Evolutionary conservation across 805 yeast species (phyloP).

Genomic region (Candida pini): DNA sequence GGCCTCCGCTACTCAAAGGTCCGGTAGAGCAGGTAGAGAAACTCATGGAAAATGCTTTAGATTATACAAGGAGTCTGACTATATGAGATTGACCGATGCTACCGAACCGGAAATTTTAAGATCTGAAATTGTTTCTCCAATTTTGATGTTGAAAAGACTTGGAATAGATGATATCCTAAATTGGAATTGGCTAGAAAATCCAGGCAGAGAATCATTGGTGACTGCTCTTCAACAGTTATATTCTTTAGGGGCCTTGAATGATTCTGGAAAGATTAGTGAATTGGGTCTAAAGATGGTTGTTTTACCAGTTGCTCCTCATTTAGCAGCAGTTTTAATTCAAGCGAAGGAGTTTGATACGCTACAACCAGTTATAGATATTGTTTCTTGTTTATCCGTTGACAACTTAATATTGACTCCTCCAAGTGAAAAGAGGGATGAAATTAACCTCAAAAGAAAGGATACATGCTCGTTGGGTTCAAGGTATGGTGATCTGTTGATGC

Average conservation of each 20-base stretch:
- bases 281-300: slow-evolving; percentile 85
- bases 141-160: slow-evolving; percentile 74
- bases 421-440: slow-evolving; percentile 76
- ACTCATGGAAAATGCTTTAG: slow-evolving; percentile 84
- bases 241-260: slow-evolving; percentile 73
- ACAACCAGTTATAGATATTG: slow-evolving; percentile 75
- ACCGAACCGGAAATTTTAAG: slow-evolving; percentile 93
- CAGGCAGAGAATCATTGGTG: slow-evolving; percentile 70
- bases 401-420: slow-evolving; percentile 77
- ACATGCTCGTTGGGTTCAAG: slow-evolving; percentile 64
- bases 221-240: slow-evolving; percentile 76
- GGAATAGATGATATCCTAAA: slow-evolving; percentile 78
- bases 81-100: slow-evolving; percentile 55
- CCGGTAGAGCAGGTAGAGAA: slow-evolving; percentile 99
- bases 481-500: slow-evolving; percentile 78
- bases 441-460: slow-evolving; percentile 67
- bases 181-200: slow-evolving; percentile 93
- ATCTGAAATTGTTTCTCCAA: slow-evolving; percentile 79
- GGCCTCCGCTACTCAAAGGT: slow-evolving; percentile 91
- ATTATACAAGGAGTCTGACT: slow-evolving; percentile 72
- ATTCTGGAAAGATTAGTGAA: slow-evolving; percentile 66
- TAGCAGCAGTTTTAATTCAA: slow-evolving; percentile 75
- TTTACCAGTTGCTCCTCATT: slow-evolving; percentile 87
- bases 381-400: slow-evolving; percentile 89
- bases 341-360: slow-evolving; percentile 54